Base-by-base conservation (phyloP, 2,329 filamentous ascomycete species). In the Fusarium tupiense region DNA sequence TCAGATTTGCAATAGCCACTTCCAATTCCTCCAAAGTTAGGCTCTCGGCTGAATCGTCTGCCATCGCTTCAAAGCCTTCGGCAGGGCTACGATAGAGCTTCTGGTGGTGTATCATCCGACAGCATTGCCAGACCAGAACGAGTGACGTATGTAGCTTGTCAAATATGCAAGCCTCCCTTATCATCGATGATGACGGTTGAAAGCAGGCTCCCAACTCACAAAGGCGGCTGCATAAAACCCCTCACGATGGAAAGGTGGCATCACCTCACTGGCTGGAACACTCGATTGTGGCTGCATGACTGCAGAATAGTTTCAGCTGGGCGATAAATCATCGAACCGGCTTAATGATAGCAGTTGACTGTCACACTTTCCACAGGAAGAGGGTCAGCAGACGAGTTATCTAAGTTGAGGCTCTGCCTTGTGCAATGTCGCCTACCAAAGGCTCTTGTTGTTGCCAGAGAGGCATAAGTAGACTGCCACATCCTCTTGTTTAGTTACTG, bases 101-200 rank as follows among this genome's bases (percentile, higher is more conserved):
- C 3, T 11, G 8, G 17, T 40, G 38, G 6, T 40, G 6, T 14
- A 8, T 3, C 8, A 43, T 8, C 17, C 16, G 26, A 4, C 4
- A 57, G 16, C 24, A 3, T 19, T 22, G 26, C 13, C 6, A 22
- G 16, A 6, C 4, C 0, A 33, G 29, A 6, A 33, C 29, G 0
- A 58, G 9, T 26, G n/a, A 33, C 2, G 17, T 16, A 35, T 3
- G 26, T 1, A 24, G 17, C 2, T 16, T 20, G 22, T 16, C 17
- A 24, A 24, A 31, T 2, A 33, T 16, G 26, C 3, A 7, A 44
- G 26, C 17, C 3, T 31, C n/a, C 11, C 1, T 5, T 1, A 38
- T 17, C 3, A 43, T 10, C 3, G 7, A 12, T 16, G 5, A 20
- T 26, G 13, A 44, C 1, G 2, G 6, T 2, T 46, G 17, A 35